Percentiles rank a stretch among this genome's conserved stretches.
Evolutionary conservation across 1,284 basidiomycete genomes (phyloP).

Genomic region (Cryptococcus depauperatus): DNA sequence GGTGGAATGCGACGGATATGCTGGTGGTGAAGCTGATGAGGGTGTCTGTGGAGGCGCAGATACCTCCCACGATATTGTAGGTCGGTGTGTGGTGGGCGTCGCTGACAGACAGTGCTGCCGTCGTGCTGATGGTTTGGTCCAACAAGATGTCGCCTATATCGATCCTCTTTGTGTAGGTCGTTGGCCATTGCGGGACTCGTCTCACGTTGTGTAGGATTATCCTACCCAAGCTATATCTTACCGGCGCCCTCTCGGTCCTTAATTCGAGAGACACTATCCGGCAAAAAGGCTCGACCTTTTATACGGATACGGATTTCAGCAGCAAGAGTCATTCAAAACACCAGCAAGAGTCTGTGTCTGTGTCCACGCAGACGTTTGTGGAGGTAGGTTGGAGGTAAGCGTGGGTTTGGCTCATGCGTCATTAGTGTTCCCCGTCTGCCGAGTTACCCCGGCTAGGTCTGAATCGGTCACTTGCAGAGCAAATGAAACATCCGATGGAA

Average conservation of each 20-base stretch:
- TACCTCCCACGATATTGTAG: constrained; percentile 13
- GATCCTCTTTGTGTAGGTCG: neutral
- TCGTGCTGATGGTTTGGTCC: constrained; percentile 2
- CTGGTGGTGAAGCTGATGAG: constrained; percentile 11
- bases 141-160: neutral
- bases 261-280: constrained; percentile 9
- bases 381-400: too few relatives aligned
- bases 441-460: too few relatives aligned
- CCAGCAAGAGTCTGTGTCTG: too few relatives aligned
- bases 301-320: too few relatives aligned
- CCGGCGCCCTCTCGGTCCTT: constrained; percentile 9
- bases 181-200: neutral
- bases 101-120: neutral
- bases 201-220: constrained; percentile 6
- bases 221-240: constrained; percentile 13
- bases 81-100: neutral
- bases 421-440: too few relatives aligned
- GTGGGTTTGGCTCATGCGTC: too few relatives aligned
- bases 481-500: too few relatives aligned
- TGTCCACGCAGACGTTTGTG: neutral
- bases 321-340: neutral
- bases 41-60: constrained; percentile 11
- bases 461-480: too few relatives aligned
- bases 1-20: constrained; percentile 7
- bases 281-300: neutral